Percentiles rank a stretch among this genome's conserved stretches.
These are phyloP conservation scores for Gymnopilus dilepis DNA, from an alignment of 768 basidiomycete species.

Conservation along the genomic window DNA sequence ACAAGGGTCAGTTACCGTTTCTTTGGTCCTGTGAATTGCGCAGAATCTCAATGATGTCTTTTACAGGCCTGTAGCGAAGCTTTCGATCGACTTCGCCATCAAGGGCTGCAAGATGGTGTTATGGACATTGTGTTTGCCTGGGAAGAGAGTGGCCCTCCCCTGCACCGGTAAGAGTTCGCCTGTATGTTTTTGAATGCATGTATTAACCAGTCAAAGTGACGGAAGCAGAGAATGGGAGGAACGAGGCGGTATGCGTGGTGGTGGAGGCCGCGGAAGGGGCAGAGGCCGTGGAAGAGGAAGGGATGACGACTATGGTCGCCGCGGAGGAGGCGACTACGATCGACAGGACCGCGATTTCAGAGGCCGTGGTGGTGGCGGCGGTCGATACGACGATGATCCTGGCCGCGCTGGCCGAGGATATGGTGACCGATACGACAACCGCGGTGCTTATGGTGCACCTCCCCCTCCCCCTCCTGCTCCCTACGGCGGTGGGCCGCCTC, in stretches of 20 bases:
- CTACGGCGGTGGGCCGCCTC: constrained; percentile 34
- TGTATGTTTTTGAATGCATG: neutral
- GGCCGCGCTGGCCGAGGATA: constrained; percentile 43
- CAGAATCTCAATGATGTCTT: neutral
- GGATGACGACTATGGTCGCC: constrained; percentile 55
- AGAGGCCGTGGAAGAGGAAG: constrained; percentile 38
- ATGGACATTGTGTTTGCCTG: constrained; percentile 90
- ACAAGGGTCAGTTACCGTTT: constrained; percentile 61
- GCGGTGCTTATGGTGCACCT: constrained; percentile 39
- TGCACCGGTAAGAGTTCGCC: constrained; percentile 33
- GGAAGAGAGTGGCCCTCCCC: constrained; percentile 69
- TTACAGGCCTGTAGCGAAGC: constrained; percentile 77
- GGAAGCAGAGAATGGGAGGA: constrained; percentile 57
- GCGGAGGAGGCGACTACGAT: constrained; percentile 48
- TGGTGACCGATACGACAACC: constrained; percentile 49
- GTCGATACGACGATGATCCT: constrained; percentile 49
- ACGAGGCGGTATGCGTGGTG: constrained; percentile 33
- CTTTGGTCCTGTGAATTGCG: neutral
- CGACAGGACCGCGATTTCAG: constrained; percentile 53
- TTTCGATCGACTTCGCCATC: constrained; percentile 78
- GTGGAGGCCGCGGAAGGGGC: constrained; percentile 35
- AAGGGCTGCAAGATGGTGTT: constrained; percentile 81
- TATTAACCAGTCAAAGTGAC: constrained; percentile 30
- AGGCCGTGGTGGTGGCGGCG: constrained; percentile 42
- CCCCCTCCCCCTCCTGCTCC: constrained; percentile 12